These are phyloP conservation scores for Arthroderma sp. DNA, from an alignment of 2,329 filamentous ascomycete species.

Conservation along the genomic window DNA sequence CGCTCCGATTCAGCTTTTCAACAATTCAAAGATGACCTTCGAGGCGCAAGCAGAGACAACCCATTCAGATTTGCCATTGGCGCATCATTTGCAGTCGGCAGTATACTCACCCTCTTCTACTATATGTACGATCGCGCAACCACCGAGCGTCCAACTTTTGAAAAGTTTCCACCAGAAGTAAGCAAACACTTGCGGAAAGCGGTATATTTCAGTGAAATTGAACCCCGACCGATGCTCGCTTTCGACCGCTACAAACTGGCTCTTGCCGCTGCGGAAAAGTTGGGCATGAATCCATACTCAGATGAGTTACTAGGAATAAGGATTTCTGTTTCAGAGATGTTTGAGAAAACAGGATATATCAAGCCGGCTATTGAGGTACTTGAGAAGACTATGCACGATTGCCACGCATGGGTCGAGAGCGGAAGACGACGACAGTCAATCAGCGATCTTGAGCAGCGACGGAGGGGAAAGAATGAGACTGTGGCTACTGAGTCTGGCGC, in stretches of 20 bases:
- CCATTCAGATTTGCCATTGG: slow-evolving; percentile 29
- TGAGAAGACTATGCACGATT: slow-evolving; percentile 61
- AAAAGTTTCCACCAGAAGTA: slow-evolving; percentile 32
- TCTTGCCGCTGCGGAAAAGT: slow-evolving; percentile 56
- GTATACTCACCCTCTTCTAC: slow-evolving; percentile 24
- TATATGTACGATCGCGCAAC: slow-evolving; percentile 32
- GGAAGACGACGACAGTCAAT: slow-evolving; percentile 14
- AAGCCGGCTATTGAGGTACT: slow-evolving; percentile 61
- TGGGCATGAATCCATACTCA: slow-evolving; percentile 74
- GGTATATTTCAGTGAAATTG: slow-evolving; percentile 71
- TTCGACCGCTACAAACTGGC: slow-evolving; percentile 74
- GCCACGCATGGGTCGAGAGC: slow-evolving; percentile 32
- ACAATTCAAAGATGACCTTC: slow-evolving; percentile 21
- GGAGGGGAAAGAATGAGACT: slow-evolving; percentile 5
- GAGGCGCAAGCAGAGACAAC: slow-evolving; percentile 25
- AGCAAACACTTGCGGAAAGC: slow-evolving; percentile 59
- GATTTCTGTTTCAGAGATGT: slow-evolving; percentile 63
- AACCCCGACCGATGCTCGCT: slow-evolving; percentile 60
- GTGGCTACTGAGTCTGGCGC: slow-evolving; percentile 1
- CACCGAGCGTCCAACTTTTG: slow-evolving; percentile 27
- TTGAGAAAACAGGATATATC: slow-evolving; percentile 63
- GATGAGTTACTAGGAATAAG: slow-evolving; percentile 85
- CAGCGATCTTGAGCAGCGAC: slow-evolving; percentile 7
- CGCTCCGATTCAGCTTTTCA: slow-evolving; percentile 18
- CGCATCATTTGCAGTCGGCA: slow-evolving; percentile 26